Conservation (phyloP, 2,329 filamentous ascomycete species). For the Fusarium neocosmosporiellum region DNA sequence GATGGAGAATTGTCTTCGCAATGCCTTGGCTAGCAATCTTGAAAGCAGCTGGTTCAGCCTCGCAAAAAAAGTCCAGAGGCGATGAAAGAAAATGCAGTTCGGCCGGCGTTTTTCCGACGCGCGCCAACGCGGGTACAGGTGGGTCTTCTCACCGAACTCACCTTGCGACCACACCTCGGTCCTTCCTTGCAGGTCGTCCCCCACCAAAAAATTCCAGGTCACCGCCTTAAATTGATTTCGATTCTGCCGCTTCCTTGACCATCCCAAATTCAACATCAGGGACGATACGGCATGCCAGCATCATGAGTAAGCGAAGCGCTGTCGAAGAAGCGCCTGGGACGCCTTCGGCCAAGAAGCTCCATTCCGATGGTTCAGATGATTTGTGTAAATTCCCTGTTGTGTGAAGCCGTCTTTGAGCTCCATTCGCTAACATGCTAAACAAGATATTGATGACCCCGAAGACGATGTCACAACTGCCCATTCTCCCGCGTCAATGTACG, state of each 20-base stretch:
- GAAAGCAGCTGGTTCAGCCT: constrained; percentile 36
- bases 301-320: constrained; percentile 50
- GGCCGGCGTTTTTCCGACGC: constrained; percentile 48
- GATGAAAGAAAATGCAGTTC: constrained; percentile 42
- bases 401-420: not conserved
- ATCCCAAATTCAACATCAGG: constrained; percentile 15
- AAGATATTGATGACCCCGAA: constrained; percentile 48
- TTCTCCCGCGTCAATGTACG: constrained; percentile 49
- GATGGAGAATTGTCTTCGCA: constrained; percentile 14
- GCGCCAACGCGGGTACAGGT: not conserved
- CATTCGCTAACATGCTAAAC: constrained; percentile 17
- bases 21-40: constrained; percentile 33
- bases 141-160: constrained; percentile 21
- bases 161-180: constrained; percentile 9
- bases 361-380: constrained; percentile 28
- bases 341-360: constrained; percentile 44
- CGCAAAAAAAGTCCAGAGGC: constrained; percentile 46
- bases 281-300: constrained; percentile 32
- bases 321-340: constrained; percentile 35
- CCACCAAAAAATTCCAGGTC: constrained; percentile 46
- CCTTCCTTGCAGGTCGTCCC: constrained; percentile 37
- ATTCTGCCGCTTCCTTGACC: constrained; percentile 47
- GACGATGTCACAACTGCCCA: constrained; percentile 48
- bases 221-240: constrained; percentile 48
- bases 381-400: constrained; percentile 33